Conservation (phyloP, 768 basidiomycete species). For the Boletus huronensis region DNA sequence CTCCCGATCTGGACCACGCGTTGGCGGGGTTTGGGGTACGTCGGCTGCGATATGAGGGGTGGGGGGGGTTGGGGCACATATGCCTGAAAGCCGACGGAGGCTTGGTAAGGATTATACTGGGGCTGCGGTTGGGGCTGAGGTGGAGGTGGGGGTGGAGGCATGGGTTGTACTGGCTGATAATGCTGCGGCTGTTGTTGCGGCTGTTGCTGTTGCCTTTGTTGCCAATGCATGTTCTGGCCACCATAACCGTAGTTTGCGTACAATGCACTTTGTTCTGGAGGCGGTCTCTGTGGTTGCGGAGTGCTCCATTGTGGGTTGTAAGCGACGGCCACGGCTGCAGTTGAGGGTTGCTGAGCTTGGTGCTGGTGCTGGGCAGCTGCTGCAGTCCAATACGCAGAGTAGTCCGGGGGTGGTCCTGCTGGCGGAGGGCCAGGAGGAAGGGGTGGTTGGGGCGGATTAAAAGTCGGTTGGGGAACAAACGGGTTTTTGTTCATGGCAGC, state of each 20-base stretch:
- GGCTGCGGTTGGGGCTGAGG: constrained; percentile 58
- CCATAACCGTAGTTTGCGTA: constrained; percentile 94
- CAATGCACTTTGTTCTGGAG: constrained; percentile 76
- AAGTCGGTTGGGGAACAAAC: constrained; percentile 66
- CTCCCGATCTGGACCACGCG: too few relatives aligned
- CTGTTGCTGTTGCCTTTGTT: constrained; percentile 63
- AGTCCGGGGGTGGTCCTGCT: constrained; percentile 69
- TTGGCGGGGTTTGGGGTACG: too few relatives aligned
- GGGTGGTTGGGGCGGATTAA: constrained; percentile 70
- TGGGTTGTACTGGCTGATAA: constrained; percentile 46
- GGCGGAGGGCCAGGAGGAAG: constrained; percentile 79
- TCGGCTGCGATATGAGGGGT: constrained; percentile 48
- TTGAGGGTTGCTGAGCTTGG: constrained; percentile 33
- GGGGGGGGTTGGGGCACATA: constrained; percentile 65
- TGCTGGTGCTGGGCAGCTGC: constrained; percentile 49
- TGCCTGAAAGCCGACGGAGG: constrained; percentile 58
- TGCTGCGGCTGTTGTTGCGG: constrained; percentile 46
- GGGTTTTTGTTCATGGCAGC: constrained; percentile 81
- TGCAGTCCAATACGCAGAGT: constrained; percentile 74
- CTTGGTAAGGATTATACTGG: constrained; percentile 75
- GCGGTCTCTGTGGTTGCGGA: constrained; percentile 61
- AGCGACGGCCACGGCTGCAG: constrained; percentile 41
- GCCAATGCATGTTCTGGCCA: constrained; percentile 57
- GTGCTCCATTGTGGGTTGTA: constrained; percentile 68
- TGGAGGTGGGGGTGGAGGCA: constrained; percentile 49